Evolutionary conservation across 768 basidiomycete genomes (phyloP).

Genomic region (Dacryopinax primogenitus): DNA sequence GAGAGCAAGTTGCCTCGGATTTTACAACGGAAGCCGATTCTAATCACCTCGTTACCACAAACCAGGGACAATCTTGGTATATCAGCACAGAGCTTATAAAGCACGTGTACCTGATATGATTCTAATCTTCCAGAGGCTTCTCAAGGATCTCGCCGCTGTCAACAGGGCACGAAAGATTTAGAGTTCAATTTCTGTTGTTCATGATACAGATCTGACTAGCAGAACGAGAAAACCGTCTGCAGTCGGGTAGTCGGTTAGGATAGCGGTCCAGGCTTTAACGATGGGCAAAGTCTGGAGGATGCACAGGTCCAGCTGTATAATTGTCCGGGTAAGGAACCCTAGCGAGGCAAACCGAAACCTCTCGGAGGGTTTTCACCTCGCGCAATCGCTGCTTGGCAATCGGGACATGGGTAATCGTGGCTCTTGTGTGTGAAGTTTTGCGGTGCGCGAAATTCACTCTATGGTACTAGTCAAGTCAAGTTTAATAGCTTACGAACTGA

Average conservation of each 20-base stretch:
- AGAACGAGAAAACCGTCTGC: too few species aligned
- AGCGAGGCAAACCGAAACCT: not conserved
- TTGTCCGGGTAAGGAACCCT: not conserved
- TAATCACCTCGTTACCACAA: not conserved
- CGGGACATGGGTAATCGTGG: not conserved
- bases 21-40: not conserved
- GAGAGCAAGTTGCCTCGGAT: not conserved
- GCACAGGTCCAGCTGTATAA: not conserved
- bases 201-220: too few species aligned
- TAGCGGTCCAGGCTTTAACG: not conserved
- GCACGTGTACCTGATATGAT: not conserved
- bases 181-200: not conserved
- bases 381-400: not conserved
- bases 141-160: not conserved
- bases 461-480: not conserved
- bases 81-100: not conserved
- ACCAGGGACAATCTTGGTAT: not conserved
- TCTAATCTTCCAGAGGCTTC: not conserved
- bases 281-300: conserved; percentile 7
- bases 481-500: not conserved
- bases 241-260: too few species aligned
- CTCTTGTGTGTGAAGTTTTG: not conserved
- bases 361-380: not conserved
- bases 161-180: not conserved
- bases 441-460: not conserved